Percentiles rank a stretch among this genome's conserved stretches.
Evolutionary conservation across 331 rosid species (phyloP).

Genomic region (Ulmus americana): DNA sequence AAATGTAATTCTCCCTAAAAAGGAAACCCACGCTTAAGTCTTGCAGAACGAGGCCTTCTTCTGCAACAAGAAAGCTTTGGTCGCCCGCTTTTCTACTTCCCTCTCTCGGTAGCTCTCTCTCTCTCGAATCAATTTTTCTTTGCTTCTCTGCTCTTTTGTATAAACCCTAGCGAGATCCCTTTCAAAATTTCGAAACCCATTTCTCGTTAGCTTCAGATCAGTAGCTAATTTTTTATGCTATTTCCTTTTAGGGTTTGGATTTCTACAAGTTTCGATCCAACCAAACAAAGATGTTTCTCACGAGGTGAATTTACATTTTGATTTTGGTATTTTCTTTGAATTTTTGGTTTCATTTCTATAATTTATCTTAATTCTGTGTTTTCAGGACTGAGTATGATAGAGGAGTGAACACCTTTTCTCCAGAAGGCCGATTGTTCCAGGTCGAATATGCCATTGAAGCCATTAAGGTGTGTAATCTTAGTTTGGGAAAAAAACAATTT

Average conservation of each 20-base stretch:
- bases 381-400: conserved; percentile 94
- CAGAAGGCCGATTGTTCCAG: conserved; percentile 94
- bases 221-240: background rate
- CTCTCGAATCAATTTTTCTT: background rate
- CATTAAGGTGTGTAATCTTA: conserved; percentile 52
- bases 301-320: conserved; percentile 45
- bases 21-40: too few species aligned
- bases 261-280: conserved; percentile 6
- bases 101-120: background rate
- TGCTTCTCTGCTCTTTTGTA: background rate
- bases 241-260: background rate
- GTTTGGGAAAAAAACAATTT: background rate
- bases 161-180: conserved; percentile 10
- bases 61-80: conserved; percentile 20
- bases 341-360: background rate
- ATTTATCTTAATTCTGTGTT: background rate
- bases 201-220: conserved; percentile 11
- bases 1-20: too few species aligned
- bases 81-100: background rate
- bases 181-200: background rate
- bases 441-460: conserved; percentile 99
- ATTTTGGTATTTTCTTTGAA: background rate
- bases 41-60: conserved; percentile 14
- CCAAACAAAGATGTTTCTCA: conserved; percentile 57
- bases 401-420: conserved; percentile 97